phyloP scores from a whole-genome alignment of 768 basidiomycete genomes.

The Candolleomyces aberdarensis region DNA sequence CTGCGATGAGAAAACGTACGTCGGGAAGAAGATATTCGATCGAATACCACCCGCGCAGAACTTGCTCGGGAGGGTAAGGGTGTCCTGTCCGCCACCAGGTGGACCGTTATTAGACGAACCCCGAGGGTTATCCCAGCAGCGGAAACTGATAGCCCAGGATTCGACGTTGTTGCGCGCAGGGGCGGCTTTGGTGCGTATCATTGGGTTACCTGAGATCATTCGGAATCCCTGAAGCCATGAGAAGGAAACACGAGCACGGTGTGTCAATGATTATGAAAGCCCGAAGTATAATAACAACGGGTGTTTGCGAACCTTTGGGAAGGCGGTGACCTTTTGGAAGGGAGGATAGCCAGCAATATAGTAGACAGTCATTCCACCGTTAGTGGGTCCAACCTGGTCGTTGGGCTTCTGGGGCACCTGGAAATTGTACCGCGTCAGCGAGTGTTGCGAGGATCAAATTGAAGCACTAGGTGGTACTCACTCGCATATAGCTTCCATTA shows the following conservation, averaged over 20 bases:
- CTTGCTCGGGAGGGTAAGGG: constrained; percentile 9
- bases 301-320: background rate
- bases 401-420: constrained; percentile 4
- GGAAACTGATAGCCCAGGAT: background rate
- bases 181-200: background rate
- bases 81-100: constrained; percentile 6
- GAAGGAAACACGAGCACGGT: background rate
- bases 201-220: background rate
- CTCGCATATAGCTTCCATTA: constrained; percentile 3
- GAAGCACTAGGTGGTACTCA: background rate
- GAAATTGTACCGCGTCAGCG: background rate
- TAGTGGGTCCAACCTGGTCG: constrained; percentile 1
- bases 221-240: background rate
- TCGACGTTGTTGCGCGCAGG: constrained; percentile 1
- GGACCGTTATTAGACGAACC: background rate
- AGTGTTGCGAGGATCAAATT: background rate
- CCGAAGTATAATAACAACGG: background rate
- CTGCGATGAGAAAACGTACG: background rate
- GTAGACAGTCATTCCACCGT: constrained; percentile 2
- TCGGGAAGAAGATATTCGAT: constrained; percentile 9
- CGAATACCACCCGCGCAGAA: constrained; percentile 9
- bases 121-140: constrained; percentile 4
- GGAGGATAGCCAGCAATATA: constrained; percentile 4
- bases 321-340: constrained; percentile 4
- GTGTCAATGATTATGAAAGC: background rate